phyloP scores from a whole-genome alignment of 148 eudicot genomes.

The Hydrangea macrophylla region DNA sequence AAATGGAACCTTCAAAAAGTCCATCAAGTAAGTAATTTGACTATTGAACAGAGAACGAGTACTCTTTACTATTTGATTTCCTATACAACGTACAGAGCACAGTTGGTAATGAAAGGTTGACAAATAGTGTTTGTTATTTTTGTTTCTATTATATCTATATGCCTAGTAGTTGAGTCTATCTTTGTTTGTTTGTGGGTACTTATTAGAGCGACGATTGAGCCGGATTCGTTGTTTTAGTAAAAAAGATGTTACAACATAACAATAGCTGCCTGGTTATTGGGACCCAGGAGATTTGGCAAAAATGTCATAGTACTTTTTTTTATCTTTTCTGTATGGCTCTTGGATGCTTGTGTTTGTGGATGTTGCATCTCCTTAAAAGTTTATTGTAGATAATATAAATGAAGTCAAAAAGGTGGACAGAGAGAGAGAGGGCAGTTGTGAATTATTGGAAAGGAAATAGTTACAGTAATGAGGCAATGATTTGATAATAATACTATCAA shows the following conservation, averaged over 20 bases:
- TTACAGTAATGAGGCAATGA: conserved; percentile 13
- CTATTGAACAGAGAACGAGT: neutral
- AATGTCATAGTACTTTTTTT: neutral
- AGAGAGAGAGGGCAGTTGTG: conserved; percentile 2
- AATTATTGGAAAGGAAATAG: conserved; percentile 1
- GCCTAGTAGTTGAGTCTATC: neutral
- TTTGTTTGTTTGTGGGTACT: neutral
- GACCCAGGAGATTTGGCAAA: neutral
- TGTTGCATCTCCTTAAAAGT: conserved; percentile 11
- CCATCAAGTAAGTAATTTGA: conserved; percentile 13
- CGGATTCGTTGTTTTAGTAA: no score
- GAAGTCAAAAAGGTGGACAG: conserved; percentile 15
- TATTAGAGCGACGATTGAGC: no score
- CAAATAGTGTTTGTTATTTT: neutral
- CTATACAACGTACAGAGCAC: neutral
- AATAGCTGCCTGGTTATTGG: no score
- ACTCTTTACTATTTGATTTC: neutral
- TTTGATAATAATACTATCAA: conserved; percentile 4
- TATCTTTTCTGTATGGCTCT: neutral
- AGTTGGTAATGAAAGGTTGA: neutral
- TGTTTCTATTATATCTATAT: neutral
- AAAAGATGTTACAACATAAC: no score
- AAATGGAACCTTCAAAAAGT: neutral
- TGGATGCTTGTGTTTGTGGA: conserved; percentile 13
- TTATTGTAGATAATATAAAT: neutral